Evolutionary conservation across 2,329 filamentous ascomycete genomes (phyloP).

Genomic region (Trichoderma lentiforme): DNA sequence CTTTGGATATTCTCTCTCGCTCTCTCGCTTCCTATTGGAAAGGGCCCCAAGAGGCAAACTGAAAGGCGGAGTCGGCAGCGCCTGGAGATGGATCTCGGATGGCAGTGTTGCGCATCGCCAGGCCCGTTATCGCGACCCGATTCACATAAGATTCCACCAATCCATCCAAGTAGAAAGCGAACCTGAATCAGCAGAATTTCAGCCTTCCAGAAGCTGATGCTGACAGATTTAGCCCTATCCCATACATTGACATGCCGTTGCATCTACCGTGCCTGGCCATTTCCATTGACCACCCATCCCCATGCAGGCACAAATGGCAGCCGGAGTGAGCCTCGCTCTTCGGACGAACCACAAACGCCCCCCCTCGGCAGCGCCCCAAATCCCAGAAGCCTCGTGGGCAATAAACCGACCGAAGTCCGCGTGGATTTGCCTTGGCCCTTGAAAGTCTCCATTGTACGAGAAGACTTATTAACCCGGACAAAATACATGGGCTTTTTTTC

Average conservation of each 20-base stretch:
- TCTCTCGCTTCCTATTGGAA: not conserved
- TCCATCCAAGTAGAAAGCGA: not conserved
- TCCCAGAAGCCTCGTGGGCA: conserved; percentile 1
- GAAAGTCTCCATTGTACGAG: not conserved
- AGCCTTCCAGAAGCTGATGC: not conserved
- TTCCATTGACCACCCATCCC: not conserved
- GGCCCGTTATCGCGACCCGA: conserved; percentile 17
- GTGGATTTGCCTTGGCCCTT: not conserved
- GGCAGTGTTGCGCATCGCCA: conserved; percentile 19
- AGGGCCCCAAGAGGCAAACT: not conserved
- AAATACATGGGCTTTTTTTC: not conserved
- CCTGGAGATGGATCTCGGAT: conserved; percentile 1
- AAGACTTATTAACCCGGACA: not conserved
- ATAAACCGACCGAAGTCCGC: conserved; percentile 8
- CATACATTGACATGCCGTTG: not conserved
- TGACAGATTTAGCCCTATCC: not conserved
- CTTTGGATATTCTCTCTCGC: not conserved
- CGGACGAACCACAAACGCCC: not conserved
- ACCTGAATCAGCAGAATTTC: not conserved
- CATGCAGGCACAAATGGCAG: not conserved
- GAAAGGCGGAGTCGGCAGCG: not conserved
- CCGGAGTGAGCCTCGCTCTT: not conserved
- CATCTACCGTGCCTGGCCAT: not conserved
- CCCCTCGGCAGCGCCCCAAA: not conserved
- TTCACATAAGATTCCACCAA: not conserved